Base-by-base conservation (phyloP, 2,329 filamentous ascomycete genomes). In the Apiospora sp. region DNA sequence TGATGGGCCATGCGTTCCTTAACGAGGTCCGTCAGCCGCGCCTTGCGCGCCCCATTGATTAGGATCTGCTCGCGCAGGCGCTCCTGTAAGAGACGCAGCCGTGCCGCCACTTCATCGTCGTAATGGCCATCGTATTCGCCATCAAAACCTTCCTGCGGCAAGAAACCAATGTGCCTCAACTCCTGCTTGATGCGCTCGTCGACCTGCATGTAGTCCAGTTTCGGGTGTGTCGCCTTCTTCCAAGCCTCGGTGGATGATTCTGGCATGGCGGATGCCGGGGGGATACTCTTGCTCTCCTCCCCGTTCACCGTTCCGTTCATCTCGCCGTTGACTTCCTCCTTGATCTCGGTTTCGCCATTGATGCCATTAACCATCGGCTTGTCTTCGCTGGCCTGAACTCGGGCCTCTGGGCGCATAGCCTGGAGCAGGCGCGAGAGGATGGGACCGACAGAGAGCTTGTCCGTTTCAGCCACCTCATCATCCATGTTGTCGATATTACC, bases 1-100 rank as follows among this genome's bases (percentile, higher is more conserved):
- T 99, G 96, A 84, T 96, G 92, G 0, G 96, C 96, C 90, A 99
- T 96, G 76, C 94, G 92, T 81, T 98, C 95, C 77, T 95, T 93
- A 10, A 96, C 94, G 41, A 98, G 88, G 49, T 98, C 95, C 1
- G 94, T 91, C 14, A 99, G 87, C 2, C 95, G 91, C 8, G 94
- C 88, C 83, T 98, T 98, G 75, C 95, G 93, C 6, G 96, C 94
- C 51, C 95, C 96, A 81, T 99, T 99, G 82, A 93, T 86, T 72
- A 97, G 90, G 81, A 93, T 93, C 80, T 96, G 92, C 73, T 95
- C 91, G 76, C 94, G 93, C 2, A 99, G 88, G 70, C 94, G 92
- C 70, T 89, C 87, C 80, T 99, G 96, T 1, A 99, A 87, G 34
- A 94, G 90, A 14, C 96, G 94, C 30, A 99, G 86, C 27, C 96